Base-by-base conservation (phyloP, 2,329 filamentous ascomycete genomes). In the Sporothrix pallida region DNA sequence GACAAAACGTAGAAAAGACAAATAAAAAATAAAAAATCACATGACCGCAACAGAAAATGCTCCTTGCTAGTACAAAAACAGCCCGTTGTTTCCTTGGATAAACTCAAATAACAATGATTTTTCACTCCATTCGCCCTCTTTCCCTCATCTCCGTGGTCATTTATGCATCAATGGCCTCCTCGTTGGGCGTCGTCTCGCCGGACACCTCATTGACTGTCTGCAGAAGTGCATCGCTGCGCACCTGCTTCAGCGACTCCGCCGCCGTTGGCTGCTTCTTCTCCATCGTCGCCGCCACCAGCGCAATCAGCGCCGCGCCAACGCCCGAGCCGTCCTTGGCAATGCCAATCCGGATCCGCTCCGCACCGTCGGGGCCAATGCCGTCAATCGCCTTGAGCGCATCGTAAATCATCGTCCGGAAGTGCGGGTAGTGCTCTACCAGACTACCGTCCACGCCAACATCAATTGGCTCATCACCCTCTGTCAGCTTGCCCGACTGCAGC, bases 311-410 rank as follows among this genome's bases (percentile, higher is more conserved):
- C 2, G 96, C 96, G 71, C 96, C 96, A n/a, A 97, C 93, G 76
- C 94, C 96, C 76, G 93, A 96, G 67, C 96, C 96, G 81, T 99
- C 96, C 86, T 97, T 98, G 75, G 96, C 96, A 79, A 98, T 96
- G 26, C 95, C 96, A 79, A 99, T 98, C 73, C 94, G 88, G 77
- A 99, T 93, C 83, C 91, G 93, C 83, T 93, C 92, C 77, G 97
- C 94, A 12, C 95, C 94, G 73, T 88, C 85, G 63, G 86, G 84
- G 4, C 95, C 95, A 78, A 98, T 92, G 75, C 92, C 90, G 17
- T 93, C 88, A 71, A 97, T 90, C 73, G 89, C 90, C 69, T 90
- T 85, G 74, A 98, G 86, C 7, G 93, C 93, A 80, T 97, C 93
- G 75, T 95, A 89, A 76, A 98, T 92, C 85, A 96, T 92, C 73